Evolutionary conservation across 345 rosid species (phyloP), one percentile per base, ranked within the genome.

Genomic region (Trapa bicornis): DNA sequence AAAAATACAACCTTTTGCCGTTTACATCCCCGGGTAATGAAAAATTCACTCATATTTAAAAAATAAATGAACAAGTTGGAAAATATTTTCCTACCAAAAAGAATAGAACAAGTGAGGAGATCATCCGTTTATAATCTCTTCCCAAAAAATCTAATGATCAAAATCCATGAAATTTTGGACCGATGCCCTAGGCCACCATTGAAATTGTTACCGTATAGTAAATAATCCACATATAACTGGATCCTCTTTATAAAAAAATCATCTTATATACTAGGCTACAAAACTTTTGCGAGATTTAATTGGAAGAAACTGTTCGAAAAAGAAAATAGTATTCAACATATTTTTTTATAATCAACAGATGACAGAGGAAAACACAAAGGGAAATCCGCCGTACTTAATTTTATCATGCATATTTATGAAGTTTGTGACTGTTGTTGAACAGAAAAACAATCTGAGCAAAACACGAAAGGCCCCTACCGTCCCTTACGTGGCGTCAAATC

Each of bases 401-500:
- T 54, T 2, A 17, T n/a, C 9, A 0, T 16, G 2, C 54, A 50
- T 50, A 13, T 50, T 14, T 50, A 14, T 13, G 5, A 22, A 15
- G 17, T 17, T 54, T 17, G 4, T 54, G 60, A 35, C 60, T 54
- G 60, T 54, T n/a, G 35, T 54, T 54, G 32, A n/a, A 57, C 37
- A 22, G 62, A 38, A 6, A 58, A 58, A 35, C 42, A 43, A 65
- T 42, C 67, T 65, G 50, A 65, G 29, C 29, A 22, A 22, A 22
- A 29, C 56, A 22, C 67, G 41, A 22, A 64, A 64, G 29, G 29
- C 29, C 29, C 29, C 29, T 22, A 48, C 65, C 37, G 63, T 48
- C 73, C 70, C 42, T 66, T 72, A 72, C 64, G 81, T 70, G 81
- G 73, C 47, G 67, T 78, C 83, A 76, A 29, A 72, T 76, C 80